Base-by-base conservation (phyloP, 441 rosid genomes). In the Erodium texanum region DNA sequence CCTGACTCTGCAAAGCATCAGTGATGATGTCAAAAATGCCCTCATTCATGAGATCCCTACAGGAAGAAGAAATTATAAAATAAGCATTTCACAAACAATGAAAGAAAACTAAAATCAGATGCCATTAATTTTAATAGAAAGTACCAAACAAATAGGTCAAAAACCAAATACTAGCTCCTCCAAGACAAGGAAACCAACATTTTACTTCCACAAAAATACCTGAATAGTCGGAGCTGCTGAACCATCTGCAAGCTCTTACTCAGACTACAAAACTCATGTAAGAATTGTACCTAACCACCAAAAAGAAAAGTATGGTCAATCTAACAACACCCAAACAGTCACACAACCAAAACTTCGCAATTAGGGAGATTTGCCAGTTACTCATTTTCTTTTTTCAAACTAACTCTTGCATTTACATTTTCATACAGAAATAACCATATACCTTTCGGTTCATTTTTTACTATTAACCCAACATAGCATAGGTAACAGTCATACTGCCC, bases 211-310 rank as follows among this genome's bases (percentile, higher is more conserved):
- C 48, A 62, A 66, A 68, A 61, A 7, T 82, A 95, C 98, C 98
- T 89, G 86, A 87, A 90, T 34, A 95, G 89, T 69, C 89, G 92
- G 69, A 92, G 84, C 86, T 92, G 97, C 85, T 95, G 97, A 66
- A 86, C 96, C 91, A 90, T 86, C 76, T 86, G 98, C 71, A 90
- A 81, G 79, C 95, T 95, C 85, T 92, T 95, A 89, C 95, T 90
- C 82, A 95, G 83, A 79, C 92, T 85, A 80, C 99, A 95, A 83
- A 95, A 95, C 73, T 95, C 99, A 32, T 84, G 90, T 87, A 95
- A 79, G 87, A 95, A 95, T 78, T 84, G 81, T 32, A 92, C 98
- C 98, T 95, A 68, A 80, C 73, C 76, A 24, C 71, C 69, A 72
- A 62, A 29, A 66, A 19, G 22, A 58, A 64, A 64, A 16, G 22